Evolutionary conservation across 352 stramenopile genomes (phyloP), one percentile per base, ranked within the genome.

Genomic region (Globisporangium mamillatum): DNA sequence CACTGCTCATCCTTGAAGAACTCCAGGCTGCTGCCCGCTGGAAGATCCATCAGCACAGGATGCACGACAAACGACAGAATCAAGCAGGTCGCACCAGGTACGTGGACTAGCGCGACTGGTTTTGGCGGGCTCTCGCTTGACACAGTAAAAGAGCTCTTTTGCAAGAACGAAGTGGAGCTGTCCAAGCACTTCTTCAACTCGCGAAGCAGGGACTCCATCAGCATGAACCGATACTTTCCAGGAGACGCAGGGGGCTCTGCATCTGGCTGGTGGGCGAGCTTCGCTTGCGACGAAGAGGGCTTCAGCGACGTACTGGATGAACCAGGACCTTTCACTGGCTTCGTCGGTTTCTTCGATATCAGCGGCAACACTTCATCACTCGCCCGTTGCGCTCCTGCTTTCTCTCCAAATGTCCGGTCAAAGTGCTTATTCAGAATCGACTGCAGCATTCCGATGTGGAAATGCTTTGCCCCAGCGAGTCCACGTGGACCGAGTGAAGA

Each of bases 1-100:
- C 86, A 94, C 3, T 75, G 72, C 24, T 88, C 80, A 38, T 94
- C 86, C 22, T 64, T 68, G 60, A 89, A 94, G 56, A 94, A 89
- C 34, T 92, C 82, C 46, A 94, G 68, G 36, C 84, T 88, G 32
- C 78, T 85, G 22, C 86, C 84, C 22, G 84, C 77, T 10, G 84
- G 84, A 27, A 92, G 72, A 56, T 92, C 86, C 86, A 94, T 94
- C 18, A 94, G 63, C 12, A 92, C 86, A 8, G 86, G 86, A 36
- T 94, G 86, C 20, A 92, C 81, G 0, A 78, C 75, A 64, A 94
- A 94, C n/a, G 84, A 91, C n/a, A 94, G 64, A 24, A 92, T 75
- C 55, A 94, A 62, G 41, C 79, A 91, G 46, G 80, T 92, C 12
- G 83, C 84, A 16, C 80, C 77, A 5, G 84, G 84, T 1, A 89